Percentiles rank a stretch among this genome's conserved stretches.
These are phyloP conservation scores for Cladosporium colombiae DNA, from an alignment of 2,329 filamentous ascomycete genomes.

Conservation along the genomic window DNA sequence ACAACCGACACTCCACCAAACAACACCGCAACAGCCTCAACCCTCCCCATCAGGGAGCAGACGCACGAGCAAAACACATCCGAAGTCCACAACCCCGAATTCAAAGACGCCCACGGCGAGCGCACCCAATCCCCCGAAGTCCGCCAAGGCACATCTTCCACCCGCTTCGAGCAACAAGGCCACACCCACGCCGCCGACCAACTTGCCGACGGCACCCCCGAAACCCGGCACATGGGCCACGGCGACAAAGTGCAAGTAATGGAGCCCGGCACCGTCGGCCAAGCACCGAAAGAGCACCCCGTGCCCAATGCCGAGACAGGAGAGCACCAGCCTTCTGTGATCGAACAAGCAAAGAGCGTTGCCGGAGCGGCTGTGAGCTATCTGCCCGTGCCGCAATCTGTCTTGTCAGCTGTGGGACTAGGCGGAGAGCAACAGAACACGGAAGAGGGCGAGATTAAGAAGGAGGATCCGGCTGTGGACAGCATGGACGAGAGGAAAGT, in stretches of 20 bases:
- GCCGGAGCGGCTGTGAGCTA: slow-evolving; percentile 35
- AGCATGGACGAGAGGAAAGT: slow-evolving; percentile 33
- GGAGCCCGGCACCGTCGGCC: slow-evolving; percentile 51
- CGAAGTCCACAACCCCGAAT: slow-evolving; percentile 11
- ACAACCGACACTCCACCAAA: not conserved
- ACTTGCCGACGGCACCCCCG: slow-evolving; percentile 46
- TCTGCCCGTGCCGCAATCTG: slow-evolving; percentile 34
- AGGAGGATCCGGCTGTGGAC: slow-evolving; percentile 36
- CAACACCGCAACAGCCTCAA: not conserved
- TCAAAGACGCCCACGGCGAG: slow-evolving; percentile 32
- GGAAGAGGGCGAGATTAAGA: slow-evolving; percentile 26
- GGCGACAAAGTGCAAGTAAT: slow-evolving; percentile 49
- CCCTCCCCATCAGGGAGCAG: slow-evolving; percentile 13
- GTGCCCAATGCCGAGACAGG: slow-evolving; percentile 30
- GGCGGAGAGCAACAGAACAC: slow-evolving; percentile 26
- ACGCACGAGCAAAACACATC: not conserved
- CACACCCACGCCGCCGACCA: slow-evolving; percentile 48
- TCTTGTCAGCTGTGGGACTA: slow-evolving; percentile 38
- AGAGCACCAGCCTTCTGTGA: slow-evolving; percentile 38
- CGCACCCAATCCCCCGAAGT: slow-evolving; percentile 26
- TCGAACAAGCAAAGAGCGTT: slow-evolving; percentile 47
- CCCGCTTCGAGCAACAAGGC: slow-evolving; percentile 44
- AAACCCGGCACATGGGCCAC: slow-evolving; percentile 43
- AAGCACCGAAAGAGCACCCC: slow-evolving; percentile 51
- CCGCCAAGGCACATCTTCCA: slow-evolving; percentile 44